A percentile compares a stretch with the other conserved stretches of the same genome.
Evolutionary conservation across 2,329 filamentous ascomycete genomes (phyloP).

Genomic region (Plenodomus biglobosus): DNA sequence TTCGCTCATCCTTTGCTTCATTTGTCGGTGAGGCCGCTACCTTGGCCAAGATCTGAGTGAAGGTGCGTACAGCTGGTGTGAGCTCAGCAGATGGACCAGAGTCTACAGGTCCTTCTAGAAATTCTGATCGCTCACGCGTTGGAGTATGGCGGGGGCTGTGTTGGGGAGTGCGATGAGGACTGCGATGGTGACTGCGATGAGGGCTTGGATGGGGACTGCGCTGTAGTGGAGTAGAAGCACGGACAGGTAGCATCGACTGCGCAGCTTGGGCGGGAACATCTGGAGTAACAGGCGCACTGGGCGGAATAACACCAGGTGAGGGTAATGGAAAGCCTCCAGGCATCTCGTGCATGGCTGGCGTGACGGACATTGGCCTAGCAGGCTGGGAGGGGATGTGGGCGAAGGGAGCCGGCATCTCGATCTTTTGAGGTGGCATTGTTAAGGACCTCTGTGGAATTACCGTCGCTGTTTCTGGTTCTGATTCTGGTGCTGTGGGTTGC

Average conservation of each 20-base stretch:
- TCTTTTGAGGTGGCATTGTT: slow-evolving; percentile 25
- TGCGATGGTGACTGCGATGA: slow-evolving; percentile 16
- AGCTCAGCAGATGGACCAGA: slow-evolving; percentile 25
- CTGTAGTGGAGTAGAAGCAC: slow-evolving; percentile 14
- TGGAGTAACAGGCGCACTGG: slow-evolving; percentile 45
- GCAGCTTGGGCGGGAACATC: slow-evolving; percentile 19
- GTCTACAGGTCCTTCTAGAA: slow-evolving; percentile 36
- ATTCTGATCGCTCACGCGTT: slow-evolving; percentile 37
- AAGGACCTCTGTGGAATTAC: slow-evolving; percentile 18
- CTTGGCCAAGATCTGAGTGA: slow-evolving; percentile 43
- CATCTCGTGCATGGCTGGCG: slow-evolving; percentile 28
- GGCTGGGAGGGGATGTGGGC: slow-evolving; percentile 19
- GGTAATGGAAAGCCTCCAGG: slow-evolving; percentile 66
- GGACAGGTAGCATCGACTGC: slow-evolving; percentile 23
- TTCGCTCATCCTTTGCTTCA: slow-evolving; percentile 52
- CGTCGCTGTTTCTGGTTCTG: slow-evolving; percentile 7
- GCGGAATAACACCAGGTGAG: slow-evolving; percentile 45
- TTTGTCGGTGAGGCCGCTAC: slow-evolving; percentile 62
- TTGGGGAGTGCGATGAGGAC: slow-evolving; percentile 28
- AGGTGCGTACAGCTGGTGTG: slow-evolving; percentile 36
- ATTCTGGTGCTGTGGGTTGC: slow-evolving; percentile 10
- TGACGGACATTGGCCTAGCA: slow-evolving; percentile 29
- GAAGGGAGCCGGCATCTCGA: slow-evolving; percentile 28
- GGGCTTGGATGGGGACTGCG: not conserved
- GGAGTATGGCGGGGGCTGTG: slow-evolving; percentile 32